A percentile compares a stretch with the other conserved stretches of the same genome.
Evolutionary conservation across 768 basidiomycete genomes (phyloP).

Genomic region (Hericium rajendrae): DNA sequence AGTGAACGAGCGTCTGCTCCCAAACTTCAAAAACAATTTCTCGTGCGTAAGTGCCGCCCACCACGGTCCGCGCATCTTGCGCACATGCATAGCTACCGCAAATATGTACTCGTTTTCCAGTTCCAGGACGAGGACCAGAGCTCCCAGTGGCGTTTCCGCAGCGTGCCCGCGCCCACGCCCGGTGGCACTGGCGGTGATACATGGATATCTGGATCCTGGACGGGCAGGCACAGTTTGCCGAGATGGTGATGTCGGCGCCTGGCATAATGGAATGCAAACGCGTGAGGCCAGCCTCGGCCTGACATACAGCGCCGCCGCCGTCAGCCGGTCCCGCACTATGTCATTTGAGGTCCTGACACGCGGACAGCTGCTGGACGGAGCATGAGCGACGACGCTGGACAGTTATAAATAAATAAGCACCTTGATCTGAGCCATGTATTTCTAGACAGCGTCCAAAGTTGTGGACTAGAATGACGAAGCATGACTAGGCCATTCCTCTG

Average conservation of each 20-base stretch:
- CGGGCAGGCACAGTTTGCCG: not conserved
- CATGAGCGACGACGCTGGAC: not conserved
- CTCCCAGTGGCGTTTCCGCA: too few species aligned
- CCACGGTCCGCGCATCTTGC: too few species aligned
- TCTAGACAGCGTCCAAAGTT: not conserved
- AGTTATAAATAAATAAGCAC: not conserved
- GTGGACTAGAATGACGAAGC: not conserved
- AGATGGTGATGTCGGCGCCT: constrained; percentile 7
- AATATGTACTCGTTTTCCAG: too few species aligned
- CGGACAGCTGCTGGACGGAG: not conserved
- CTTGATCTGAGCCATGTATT: not conserved
- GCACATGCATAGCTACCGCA: too few species aligned
- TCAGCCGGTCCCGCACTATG: not conserved
- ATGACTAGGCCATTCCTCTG: not conserved
- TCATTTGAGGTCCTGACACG: not conserved
- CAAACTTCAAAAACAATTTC: too few species aligned
- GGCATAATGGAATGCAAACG: not conserved
- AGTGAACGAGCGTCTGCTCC: too few species aligned
- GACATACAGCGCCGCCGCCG: not conserved
- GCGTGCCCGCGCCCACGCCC: not conserved
- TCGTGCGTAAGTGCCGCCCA: too few species aligned
- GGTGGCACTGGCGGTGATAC: not conserved
- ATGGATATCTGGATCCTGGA: not conserved
- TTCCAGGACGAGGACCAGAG: too few species aligned
- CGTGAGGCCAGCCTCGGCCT: not conserved